Base-by-base conservation (phyloP, 371 early-diverging fungal species). In the Mucor mucedo region DNA sequence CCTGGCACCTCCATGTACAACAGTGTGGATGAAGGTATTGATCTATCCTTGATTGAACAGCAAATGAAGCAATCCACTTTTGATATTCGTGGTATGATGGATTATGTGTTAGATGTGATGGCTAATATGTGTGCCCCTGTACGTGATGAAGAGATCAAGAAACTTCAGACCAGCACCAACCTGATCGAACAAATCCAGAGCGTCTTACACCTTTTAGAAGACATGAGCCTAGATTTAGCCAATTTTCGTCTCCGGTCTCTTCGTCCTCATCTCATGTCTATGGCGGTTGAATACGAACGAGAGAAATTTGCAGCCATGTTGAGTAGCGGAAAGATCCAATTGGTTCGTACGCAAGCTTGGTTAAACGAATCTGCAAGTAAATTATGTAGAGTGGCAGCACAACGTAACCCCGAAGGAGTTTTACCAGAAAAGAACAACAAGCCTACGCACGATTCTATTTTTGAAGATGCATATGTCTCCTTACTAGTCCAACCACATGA, bases 181-280 rank as follows among this genome's bases (percentile, higher is more conserved):
- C 30, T 56, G n/a, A 42, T 52, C 5, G 61, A 60, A 0, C 69
- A 65, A 30, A 53, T 63, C 10, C 44, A 53, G 11, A 44, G 9
- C 4, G 52, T 69, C 4, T 49, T 63, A 14, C 5, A 29, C 3
- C 66, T 92, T 5, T 68, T 91, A 33, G 91, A 92, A 27, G 68
- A 78, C 27, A 92, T 93, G 94, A 80, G 79, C 39, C 71, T 92
- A 5, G 94, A 93, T 62, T 69, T 91, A n/a, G 78, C 86, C 56
- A 92, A 93, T 73, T 90, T 81, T 62, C 73, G 82, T 2, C 65
- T 92, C 11, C 80, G 83, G 40, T 66, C 82, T 0, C 58, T 92
- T n/a, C 84, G 89, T 0, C 91, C 91, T 1, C 78, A 83, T 55
- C 65, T 93, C 9, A 75, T 78, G 57, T 73, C 71, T 0, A 86